Base-by-base conservation (phyloP, 2,329 filamentous ascomycete genomes). In the Cryphonectria nitschkei region DNA sequence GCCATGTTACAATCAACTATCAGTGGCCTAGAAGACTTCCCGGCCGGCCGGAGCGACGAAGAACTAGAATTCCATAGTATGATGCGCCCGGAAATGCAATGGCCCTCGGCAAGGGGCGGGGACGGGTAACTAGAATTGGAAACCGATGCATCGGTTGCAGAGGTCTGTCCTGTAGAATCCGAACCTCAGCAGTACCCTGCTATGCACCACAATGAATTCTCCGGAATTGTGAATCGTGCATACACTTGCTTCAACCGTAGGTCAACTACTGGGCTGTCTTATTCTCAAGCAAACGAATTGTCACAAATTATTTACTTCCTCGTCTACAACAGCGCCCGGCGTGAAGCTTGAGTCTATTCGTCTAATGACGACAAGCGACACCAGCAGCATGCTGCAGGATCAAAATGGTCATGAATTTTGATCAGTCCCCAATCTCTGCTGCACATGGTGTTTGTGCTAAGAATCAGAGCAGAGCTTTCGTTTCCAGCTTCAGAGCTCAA, bases 121-220 rank as follows among this genome's bases (percentile, higher is more conserved):
- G 61, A 64, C 26, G 34, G 60, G 37, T 64, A 64, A 41, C 58
- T 60, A 67, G 65, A 70, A 63, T 50, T 37, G 39, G 65, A 19
- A 72, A 60, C 62, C 69, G 69, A 71, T 70, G 62, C 69, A 66
- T 68, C 41, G 52, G 29, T 37, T 43, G 14, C 29, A 58, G 54
- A 8, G 37, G 7, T 58, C 54, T 2, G 7, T 58, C 54, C 5
- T 2, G 9, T 32, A 29, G 6, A 19, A 26, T 32, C 14, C 54
- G 29, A 34, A 56, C 52, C 16, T 32, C 54, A 29, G 54, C 54
- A 58, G 4, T 8, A n/a, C 34, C 46, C 19, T 52, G 3, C 22
- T 52, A n/a, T n/a, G 46, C 16, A 50, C 22, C 16, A 22, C 1
- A 22, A 6, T 22, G 22, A 50, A 22, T 4, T 50, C 19, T 8